Conservation (phyloP, 1,284 basidiomycete genomes). For the Ustilago sp. region DNA sequence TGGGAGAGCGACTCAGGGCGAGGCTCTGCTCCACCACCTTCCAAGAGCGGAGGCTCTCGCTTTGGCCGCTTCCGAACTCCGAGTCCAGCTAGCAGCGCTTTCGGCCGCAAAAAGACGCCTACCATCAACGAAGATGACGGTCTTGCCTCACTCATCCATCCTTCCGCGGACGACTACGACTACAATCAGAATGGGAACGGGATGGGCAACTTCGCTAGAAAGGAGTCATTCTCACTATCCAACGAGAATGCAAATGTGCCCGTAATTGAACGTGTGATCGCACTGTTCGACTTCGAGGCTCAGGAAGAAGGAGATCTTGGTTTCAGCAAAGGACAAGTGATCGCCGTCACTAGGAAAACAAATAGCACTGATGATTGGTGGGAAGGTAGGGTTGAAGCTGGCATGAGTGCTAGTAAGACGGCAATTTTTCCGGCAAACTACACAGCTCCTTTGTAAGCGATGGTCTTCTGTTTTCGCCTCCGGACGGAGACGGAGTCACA, state of each 20-base stretch:
- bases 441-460: not conserved
- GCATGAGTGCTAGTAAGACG: slow-evolving; percentile 27
- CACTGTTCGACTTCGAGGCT: slow-evolving; percentile 63
- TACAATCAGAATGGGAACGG: not conserved
- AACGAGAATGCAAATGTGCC: slow-evolving; percentile 34
- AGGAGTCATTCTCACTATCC: slow-evolving; percentile 26
- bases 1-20: slow-evolving; percentile 13
- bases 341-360: slow-evolving; percentile 61
- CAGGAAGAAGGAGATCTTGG: slow-evolving; percentile 60
- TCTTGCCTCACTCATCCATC: slow-evolving; percentile 17
- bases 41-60: slow-evolving; percentile 24
- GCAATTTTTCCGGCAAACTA: slow-evolving; percentile 53
- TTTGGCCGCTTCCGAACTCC: slow-evolving; percentile 43
- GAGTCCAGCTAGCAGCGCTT: slow-evolving; percentile 33
- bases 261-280: slow-evolving; percentile 54
- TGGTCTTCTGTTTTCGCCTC: not conserved
- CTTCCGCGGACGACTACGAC: slow-evolving; percentile 15
- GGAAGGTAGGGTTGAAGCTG: slow-evolving; percentile 56
- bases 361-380: slow-evolving; percentile 64
- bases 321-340: slow-evolving; percentile 64
- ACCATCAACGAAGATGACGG: slow-evolving; percentile 37
- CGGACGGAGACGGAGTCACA: too few species aligned
- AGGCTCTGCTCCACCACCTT: slow-evolving; percentile 21
- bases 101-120: slow-evolving; percentile 38
- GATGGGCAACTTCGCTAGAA: not conserved